Conservation (phyloP, 2,329 filamentous ascomycete genomes). For the Anthostomella pinea region DNA sequence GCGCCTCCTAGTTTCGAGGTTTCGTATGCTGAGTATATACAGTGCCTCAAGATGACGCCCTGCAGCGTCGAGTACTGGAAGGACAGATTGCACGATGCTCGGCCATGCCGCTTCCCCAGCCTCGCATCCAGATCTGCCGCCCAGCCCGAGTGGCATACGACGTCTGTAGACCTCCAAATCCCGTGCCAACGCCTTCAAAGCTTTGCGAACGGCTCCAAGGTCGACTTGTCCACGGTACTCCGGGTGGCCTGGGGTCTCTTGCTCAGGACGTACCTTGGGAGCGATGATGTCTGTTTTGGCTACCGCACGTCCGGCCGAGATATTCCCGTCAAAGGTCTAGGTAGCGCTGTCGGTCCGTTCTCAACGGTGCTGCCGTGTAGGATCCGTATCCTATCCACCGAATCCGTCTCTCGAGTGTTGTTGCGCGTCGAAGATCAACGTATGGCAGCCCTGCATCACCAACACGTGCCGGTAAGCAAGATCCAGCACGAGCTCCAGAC, state of each 20-base stretch:
- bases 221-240: conserved; percentile 49
- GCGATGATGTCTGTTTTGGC: conserved; percentile 54
- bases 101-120: conserved; percentile 46
- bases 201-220: conserved; percentile 40
- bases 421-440: conserved; percentile 25
- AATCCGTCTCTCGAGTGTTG: conserved; percentile 25
- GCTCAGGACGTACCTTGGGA: conserved; percentile 52
- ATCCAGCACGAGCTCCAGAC: conserved; percentile 46
- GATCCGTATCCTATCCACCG: conserved; percentile 16
- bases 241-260: conserved; percentile 60
- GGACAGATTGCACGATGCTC: conserved; percentile 35
- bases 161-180: conserved; percentile 40
- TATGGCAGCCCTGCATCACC: conserved; percentile 35
- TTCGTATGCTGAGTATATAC: conserved; percentile 38
- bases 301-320: conserved; percentile 46
- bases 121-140: conserved; percentile 28
- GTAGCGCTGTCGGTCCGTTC: conserved; percentile 46
- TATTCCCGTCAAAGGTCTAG: conserved; percentile 39
- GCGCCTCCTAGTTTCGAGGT: conserved; percentile 33
- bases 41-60: conserved; percentile 34
- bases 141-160: conserved; percentile 32
- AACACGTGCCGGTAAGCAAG: conserved; percentile 44
- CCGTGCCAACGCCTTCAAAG: conserved; percentile 39
- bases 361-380: conserved; percentile 27
- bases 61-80: conserved; percentile 46